Base-by-base conservation (phyloP, 441 rosid genomes). In the Isatis lusitanica region DNA sequence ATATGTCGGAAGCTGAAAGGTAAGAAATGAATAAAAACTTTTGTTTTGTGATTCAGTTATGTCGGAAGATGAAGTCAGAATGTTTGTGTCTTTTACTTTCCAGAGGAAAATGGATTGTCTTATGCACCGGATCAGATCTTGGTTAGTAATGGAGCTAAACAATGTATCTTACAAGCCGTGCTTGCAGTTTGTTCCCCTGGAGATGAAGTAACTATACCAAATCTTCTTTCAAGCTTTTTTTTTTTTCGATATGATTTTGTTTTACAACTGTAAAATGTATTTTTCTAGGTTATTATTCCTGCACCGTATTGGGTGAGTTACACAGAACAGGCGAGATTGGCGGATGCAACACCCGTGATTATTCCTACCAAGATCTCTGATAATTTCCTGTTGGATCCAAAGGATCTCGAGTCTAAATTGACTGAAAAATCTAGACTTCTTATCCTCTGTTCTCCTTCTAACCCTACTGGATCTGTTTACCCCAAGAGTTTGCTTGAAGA, bases 81-180 rank as follows among this genome's bases (percentile, higher is more conserved):
- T 17, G 26, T 76, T 30, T 61, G 61, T 55, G 0, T 18, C 48
- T 2, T 7, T 38, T 62, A 38, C 12, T 43, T 53, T 76, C 30
- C 74, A 93, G 98, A 90, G 87, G 99, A 95, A 79, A 95, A 93
- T 73, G 97, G 97, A 60, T 52, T 93, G 60, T 57, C 89, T 36
- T 95, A 95, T 80, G 71, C 85, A 1, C 94, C 97, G 11, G 89
- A 95, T 75, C 91, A 95, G 80, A 83, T 95, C 71, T 70, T 93
- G 72, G 98, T 95, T 61, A 95, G 98, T 73, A 95, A 95, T 82
- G 97, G 97, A 71, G 99, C 99, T 64, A 95, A 95, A 80, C 99
- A 95, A 83, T 70, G 95, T 73, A 71, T 81, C 55, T 61, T 83
- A 59, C 98, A 95, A 83, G 98, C 97, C 15, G 85, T 87, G 13